A percentile compares a stretch with the other conserved stretches of the same genome.
phyloP scores from a whole-genome alignment of 2,329 filamentous ascomycete species.

The Rosellinia necatrix region DNA sequence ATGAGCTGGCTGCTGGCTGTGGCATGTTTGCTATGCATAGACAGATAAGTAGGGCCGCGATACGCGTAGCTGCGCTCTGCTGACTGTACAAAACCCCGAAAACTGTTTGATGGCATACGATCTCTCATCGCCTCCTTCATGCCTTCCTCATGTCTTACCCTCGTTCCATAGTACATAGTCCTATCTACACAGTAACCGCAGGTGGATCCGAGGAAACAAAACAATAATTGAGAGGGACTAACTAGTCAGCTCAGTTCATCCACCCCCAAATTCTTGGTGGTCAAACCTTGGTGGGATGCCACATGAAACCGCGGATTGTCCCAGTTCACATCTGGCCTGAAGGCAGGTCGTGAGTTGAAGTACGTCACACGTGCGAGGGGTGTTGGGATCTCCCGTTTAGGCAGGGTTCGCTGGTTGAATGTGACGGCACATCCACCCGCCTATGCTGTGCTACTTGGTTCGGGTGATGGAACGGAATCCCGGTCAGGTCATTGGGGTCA shows the following conservation, averaged over 20 bases:
- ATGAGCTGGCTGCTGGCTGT: background rate
- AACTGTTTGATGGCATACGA: constrained; percentile 7
- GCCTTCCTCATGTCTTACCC: constrained; percentile 6
- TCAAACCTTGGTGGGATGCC: constrained; percentile 19
- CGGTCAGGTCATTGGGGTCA: too few species aligned
- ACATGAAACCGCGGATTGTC: constrained; percentile 23
- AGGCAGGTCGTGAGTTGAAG: background rate
- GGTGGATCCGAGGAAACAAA: constrained; percentile 3
- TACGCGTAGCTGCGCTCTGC: constrained; percentile 7
- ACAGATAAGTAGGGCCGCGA: too few species aligned
- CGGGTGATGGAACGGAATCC: background rate
- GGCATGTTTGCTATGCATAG: background rate
- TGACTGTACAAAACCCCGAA: constrained; percentile 15
- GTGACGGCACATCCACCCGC: background rate
- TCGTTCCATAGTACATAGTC: too few species aligned
- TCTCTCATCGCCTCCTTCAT: background rate
- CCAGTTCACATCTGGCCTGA: constrained; percentile 4
- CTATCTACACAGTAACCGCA: too few species aligned
- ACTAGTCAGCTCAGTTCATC: background rate
- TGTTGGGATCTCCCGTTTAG: constrained; percentile 8
- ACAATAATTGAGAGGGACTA: constrained; percentile 1
- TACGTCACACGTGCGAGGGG: constrained; percentile 24
- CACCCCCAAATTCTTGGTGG: too few species aligned
- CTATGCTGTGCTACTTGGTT: background rate
- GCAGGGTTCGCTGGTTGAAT: constrained; percentile 1